A percentile compares a stretch with the other conserved stretches of the same genome.
These are phyloP conservation scores for Guyanaporus albipodus DNA, from an alignment of 768 basidiomycete genomes.

Conservation along the genomic window DNA sequence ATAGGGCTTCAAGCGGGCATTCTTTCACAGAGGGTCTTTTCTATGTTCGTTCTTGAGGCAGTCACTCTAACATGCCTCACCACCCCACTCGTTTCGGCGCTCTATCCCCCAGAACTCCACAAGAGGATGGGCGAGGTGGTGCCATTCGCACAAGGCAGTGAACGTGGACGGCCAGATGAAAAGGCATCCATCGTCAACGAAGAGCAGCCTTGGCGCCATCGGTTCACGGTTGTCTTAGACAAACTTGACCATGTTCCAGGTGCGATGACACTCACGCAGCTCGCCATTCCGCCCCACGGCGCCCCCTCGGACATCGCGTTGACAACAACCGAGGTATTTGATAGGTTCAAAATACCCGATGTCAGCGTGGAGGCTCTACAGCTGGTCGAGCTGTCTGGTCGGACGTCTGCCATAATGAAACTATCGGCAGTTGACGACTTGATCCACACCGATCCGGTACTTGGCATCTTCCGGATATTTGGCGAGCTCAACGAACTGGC, in stretches of 20 bases:
- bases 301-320: slow-evolving; percentile 5
- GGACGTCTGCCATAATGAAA: slow-evolving; percentile 62
- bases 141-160: slow-evolving; percentile 29
- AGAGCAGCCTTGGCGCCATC: slow-evolving; percentile 41
- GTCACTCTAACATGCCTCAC: slow-evolving; percentile 83
- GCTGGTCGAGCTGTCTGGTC: slow-evolving; percentile 76
- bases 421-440: slow-evolving; percentile 63
- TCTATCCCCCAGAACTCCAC: slow-evolving; percentile 66
- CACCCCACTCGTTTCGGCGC: slow-evolving; percentile 61
- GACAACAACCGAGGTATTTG: not conserved
- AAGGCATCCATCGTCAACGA: slow-evolving; percentile 9
- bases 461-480: slow-evolving; percentile 74
- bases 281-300: slow-evolving; percentile 50
- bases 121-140: slow-evolving; percentile 35
- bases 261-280: slow-evolving; percentile 86
- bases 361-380: slow-evolving; percentile 72
- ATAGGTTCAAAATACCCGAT: slow-evolving; percentile 17
- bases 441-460: slow-evolving; percentile 66
- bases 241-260: slow-evolving; percentile 85
- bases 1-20: slow-evolving; percentile 84
- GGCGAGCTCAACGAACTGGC: slow-evolving; percentile 65
- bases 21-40: slow-evolving; percentile 73
- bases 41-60: slow-evolving; percentile 92
- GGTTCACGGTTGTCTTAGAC: slow-evolving; percentile 85
- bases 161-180: slow-evolving; percentile 18